These are phyloP conservation scores for Aspergillus phoenicis DNA, from an alignment of 2,329 filamentous ascomycete species.

Conservation along the genomic window DNA sequence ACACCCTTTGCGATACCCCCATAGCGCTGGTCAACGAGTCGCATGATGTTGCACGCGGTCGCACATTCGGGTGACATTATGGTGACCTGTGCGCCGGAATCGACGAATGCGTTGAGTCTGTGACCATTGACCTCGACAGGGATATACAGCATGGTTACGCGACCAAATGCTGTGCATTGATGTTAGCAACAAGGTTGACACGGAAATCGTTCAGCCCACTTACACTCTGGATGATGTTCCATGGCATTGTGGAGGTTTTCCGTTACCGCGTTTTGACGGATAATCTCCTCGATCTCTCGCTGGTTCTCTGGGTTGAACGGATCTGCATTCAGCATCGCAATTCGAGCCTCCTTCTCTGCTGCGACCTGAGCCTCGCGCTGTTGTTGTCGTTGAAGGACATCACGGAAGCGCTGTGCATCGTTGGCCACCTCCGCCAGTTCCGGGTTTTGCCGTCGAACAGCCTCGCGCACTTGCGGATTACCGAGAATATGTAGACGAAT, in stretches of 20 bases:
- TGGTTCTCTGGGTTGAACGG: conserved; percentile 94
- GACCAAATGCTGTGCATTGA: conserved; percentile 72
- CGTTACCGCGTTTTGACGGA: conserved; percentile 88
- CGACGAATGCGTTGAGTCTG: conserved; percentile 92
- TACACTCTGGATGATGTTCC: conserved; percentile 96
- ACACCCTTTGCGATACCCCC: conserved; percentile 91
- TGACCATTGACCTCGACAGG: conserved; percentile 92
- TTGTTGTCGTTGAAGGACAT: conserved; percentile 68
- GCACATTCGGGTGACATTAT: conserved; percentile 98
- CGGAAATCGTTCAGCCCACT: conserved; percentile 29
- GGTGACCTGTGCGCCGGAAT: conserved; percentile 95
- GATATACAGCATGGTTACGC: conserved; percentile 95
- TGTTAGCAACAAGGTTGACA: conserved; percentile 10
- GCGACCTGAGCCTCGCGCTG: conserved; percentile 72
- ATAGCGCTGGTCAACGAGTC: conserved; percentile 88
- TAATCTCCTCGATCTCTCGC: conserved; percentile 92
- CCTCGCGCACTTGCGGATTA: conserved; percentile 70
- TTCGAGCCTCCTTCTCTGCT: conserved; percentile 76
- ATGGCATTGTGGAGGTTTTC: conserved; percentile 96
- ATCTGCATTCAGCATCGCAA: conserved; percentile 84
- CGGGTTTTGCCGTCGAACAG: conserved; percentile 72
- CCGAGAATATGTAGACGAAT: conserved; percentile 81
- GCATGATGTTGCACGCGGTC: conserved; percentile 91
- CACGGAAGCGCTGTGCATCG: conserved; percentile 73
- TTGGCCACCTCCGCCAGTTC: conserved; percentile 76